Conservation (phyloP, 805 yeast genomes). For the Cyberlindnera euphorbiiphila region DNA sequence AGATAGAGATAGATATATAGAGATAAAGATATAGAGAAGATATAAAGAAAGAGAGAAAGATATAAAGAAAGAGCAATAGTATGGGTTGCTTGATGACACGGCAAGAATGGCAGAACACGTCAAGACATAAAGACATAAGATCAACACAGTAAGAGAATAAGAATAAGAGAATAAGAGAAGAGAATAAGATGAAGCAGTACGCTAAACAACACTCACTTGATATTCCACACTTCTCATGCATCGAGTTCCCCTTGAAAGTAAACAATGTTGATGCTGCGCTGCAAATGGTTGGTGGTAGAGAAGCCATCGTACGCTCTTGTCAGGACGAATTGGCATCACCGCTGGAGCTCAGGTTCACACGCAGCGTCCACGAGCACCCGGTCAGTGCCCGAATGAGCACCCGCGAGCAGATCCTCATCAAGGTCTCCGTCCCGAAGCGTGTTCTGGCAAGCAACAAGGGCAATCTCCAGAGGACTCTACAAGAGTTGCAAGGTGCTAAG, state of each 20-base stretch:
- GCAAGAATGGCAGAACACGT: no score
- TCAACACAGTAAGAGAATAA: no score
- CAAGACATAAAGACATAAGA: no score
- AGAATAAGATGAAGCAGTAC: conserved; percentile 22
- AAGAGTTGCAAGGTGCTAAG: conserved; percentile 28
- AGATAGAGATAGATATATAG: not conserved
- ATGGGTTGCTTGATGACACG: no score
- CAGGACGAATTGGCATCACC: conserved; percentile 31
- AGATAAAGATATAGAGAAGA: not conserved
- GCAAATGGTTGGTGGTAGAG: conserved; percentile 63
- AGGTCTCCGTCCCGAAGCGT: conserved; percentile 56
- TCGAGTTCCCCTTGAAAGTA: conserved; percentile 77
- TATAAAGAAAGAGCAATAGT: no score
- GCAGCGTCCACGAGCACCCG: conserved; percentile 51
- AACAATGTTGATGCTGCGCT: conserved; percentile 60
- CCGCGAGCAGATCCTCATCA: conserved; percentile 55
- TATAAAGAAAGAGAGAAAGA: not conserved
- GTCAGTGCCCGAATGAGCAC: conserved; percentile 48
- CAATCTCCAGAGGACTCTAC: conserved; percentile 40
- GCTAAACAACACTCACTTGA: conserved; percentile 63
- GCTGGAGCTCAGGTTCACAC: conserved; percentile 39
- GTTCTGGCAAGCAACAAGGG: conserved; percentile 39
- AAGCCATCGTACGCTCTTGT: conserved; percentile 30
- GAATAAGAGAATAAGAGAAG: not conserved
- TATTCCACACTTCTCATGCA: conserved; percentile 66